Base-by-base conservation (phyloP, 139 green algal species). In the Chlorella sp. region DNA sequence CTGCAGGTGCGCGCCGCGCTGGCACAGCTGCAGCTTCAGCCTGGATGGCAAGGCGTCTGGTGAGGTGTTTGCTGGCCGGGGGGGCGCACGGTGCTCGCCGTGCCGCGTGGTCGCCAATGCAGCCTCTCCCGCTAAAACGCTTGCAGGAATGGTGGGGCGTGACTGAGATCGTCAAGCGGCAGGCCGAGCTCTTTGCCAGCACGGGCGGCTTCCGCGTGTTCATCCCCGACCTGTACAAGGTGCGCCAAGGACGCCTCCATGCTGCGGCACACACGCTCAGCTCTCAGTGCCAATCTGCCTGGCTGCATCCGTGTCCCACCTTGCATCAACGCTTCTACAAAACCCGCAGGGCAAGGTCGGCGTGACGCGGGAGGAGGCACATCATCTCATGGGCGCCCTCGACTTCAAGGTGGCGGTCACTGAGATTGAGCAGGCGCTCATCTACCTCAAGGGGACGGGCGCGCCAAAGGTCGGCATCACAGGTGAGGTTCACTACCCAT, bases 151-250 rank as follows among this genome's bases (percentile, higher is more conserved):
- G 82, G 82, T 87, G 82, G 82, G 77, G 82, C 27, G 70, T 87
- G 1, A 87, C 74, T 23, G 60, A 78, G 27, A 73, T 80, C 42
- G 42, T 55, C 51, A 82, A 84, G 82, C 64, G 75, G 36, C 78
- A 83, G 55, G 82, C 75, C 20, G 27, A 26, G 27, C 23, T 75
- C 32, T 31, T 84, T 20, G 42, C 17, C 42, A 24, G 64, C 50
- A 49, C 30, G 17, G 2, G 27, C 5, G 75, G 75, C 31, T 83
- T 82, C 73, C 72, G 82, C 0, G 69, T 70, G 6, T 60, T 87
- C 2, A 67, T 92, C 35, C 87, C 87, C 33, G 89, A 93, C 74
- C 72, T 93, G 23, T 93, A 93, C 80, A 86, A 87, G 61, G 67
- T 92, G n/a, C n/a, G n/a, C n/a, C n/a, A n/a, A n/a, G n/a, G n/a